These are phyloP conservation scores for Aspergillus novofumigatus DNA, from an alignment of 2,329 filamentous ascomycete species.

Conservation along the genomic window DNA sequence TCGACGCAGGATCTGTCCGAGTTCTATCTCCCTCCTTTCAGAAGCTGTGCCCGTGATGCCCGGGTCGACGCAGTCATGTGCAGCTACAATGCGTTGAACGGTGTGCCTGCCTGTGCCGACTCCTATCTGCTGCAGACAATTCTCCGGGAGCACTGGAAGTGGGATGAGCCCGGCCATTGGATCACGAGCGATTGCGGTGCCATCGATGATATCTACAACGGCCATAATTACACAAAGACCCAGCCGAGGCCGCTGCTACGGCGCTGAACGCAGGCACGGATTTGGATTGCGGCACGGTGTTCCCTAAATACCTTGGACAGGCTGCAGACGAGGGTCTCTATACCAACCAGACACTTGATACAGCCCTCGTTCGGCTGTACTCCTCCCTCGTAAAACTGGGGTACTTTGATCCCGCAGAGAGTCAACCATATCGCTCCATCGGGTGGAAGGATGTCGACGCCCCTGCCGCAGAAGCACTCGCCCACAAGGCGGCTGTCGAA, in stretches of 20 bases:
- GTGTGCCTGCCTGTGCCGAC: slow-evolving; percentile 59
- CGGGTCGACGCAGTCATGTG: slow-evolving; percentile 57
- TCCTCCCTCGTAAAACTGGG: slow-evolving; percentile 45
- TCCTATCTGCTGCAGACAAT: slow-evolving; percentile 57
- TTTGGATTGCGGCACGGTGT: slow-evolving; percentile 46
- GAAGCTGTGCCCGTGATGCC: slow-evolving; percentile 57
- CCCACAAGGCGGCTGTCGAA: slow-evolving; percentile 46
- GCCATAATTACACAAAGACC: slow-evolving; percentile 47
- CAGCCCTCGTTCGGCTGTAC: slow-evolving; percentile 42
- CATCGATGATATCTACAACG: slow-evolving; percentile 51
- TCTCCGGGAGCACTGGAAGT: slow-evolving; percentile 61
- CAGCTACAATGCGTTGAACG: slow-evolving; percentile 59
- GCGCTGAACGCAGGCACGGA: slow-evolving; percentile 48
- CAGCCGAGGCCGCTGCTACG: slow-evolving; percentile 42
- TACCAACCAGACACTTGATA: slow-evolving; percentile 40
- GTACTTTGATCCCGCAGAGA: slow-evolving; percentile 44
- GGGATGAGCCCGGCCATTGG: slow-evolving; percentile 56
- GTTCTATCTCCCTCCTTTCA: slow-evolving; percentile 62
- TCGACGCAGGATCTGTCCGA: slow-evolving; percentile 57
- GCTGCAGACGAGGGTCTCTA: slow-evolving; percentile 41
- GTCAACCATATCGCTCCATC: slow-evolving; percentile 46
- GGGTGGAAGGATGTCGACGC: slow-evolving; percentile 53
- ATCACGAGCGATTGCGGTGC: slow-evolving; percentile 62
- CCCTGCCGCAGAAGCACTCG: slow-evolving; percentile 48
- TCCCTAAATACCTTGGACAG: slow-evolving; percentile 33